Conservation (phyloP, 225 moss, liverwort and hornwort species). For the Bryum argenteum region DNA sequence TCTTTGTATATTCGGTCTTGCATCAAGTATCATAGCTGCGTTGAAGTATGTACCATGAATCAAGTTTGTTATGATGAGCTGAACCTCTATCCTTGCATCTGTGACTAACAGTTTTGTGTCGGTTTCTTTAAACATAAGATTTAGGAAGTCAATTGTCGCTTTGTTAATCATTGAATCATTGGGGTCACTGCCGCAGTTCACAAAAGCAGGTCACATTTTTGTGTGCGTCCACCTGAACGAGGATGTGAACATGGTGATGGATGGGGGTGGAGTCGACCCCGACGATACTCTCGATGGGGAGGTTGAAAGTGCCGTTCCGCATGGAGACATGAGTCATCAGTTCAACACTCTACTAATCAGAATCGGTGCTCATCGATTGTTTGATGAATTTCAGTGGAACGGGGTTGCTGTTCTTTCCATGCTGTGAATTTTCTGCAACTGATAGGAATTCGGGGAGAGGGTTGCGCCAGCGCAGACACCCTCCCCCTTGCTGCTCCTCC, state of each 20-base stretch:
- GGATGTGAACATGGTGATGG: constrained; percentile 64
- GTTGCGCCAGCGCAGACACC: too few species aligned
- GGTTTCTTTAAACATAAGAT: not conserved
- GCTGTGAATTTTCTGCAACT: too few species aligned
- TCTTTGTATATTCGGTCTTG: not conserved
- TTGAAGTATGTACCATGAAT: not conserved
- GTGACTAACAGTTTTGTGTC: not conserved
- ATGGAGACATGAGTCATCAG: constrained; percentile 40
- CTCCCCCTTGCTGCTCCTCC: too few species aligned
- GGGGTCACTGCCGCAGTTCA: constrained; percentile 50
- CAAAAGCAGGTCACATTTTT: constrained; percentile 66
- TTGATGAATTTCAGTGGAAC: too few species aligned
- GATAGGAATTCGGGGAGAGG: too few species aligned
- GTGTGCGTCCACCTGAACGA: constrained; percentile 70
- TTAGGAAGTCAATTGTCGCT: not conserved
- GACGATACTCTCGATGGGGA: constrained; percentile 58
- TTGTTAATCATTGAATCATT: constrained; percentile 2
- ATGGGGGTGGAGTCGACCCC: constrained; percentile 46
- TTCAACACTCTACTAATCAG: constrained; percentile 63
- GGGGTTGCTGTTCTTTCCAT: too few species aligned
- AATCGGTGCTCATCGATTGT: too few species aligned
- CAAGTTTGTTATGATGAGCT: not conserved
- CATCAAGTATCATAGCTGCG: not conserved
- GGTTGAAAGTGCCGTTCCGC: constrained; percentile 57
- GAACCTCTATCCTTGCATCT: not conserved